Base-by-base conservation (phyloP, 352 stramenopile genomes). In the Phytophthora chlamydospora region DNA sequence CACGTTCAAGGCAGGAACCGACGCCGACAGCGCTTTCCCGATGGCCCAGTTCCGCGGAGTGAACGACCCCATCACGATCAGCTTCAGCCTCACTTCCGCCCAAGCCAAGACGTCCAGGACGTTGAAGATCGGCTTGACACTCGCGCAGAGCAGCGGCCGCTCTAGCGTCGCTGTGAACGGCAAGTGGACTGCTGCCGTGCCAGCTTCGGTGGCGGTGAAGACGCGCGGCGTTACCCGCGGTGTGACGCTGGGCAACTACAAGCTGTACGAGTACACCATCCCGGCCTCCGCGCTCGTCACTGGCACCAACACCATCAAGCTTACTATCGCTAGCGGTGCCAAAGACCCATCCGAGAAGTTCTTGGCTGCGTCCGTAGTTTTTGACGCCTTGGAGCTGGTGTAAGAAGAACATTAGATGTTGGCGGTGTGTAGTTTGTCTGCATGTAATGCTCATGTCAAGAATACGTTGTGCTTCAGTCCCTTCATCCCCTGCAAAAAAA, bases 231-330 rank as follows among this genome's bases (percentile, higher is more conserved):
- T 86, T 13, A 86, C 77, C 16, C 71, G 74, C 6, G 77, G 77
- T 27, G 62, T 74, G 24, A 82, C 58, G 19, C 12, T 58, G 19
- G 77, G 74, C 32, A 82, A 83, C 58, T 86, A 84, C 62, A 73
- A 77, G 53, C 34, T 77, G 21, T 83, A 87, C 56, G 58, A 83
- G 49, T 83, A 78, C 70, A 48, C 40, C 10, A 80, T 87, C 33
- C 77, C 77, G 12, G 50, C 58, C 14, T 78, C 46, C 0, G 72
- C 72, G 4, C 62, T 87, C 2, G 40, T 79, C 9, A 35, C 51
- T 21, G 75, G 75, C 9, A 27, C 57, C 10, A 87, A 87, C 59
- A 69, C 41, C 13, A 65, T 84, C 29, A 67, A 47, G 6, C 34
- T 87, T n/a, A 62, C 52, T 10, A 68, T 87, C 33, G 66, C 72